Evolutionary conservation across 805 yeast genomes (phyloP).

Genomic region (Yamadazyma insecticola): DNA sequence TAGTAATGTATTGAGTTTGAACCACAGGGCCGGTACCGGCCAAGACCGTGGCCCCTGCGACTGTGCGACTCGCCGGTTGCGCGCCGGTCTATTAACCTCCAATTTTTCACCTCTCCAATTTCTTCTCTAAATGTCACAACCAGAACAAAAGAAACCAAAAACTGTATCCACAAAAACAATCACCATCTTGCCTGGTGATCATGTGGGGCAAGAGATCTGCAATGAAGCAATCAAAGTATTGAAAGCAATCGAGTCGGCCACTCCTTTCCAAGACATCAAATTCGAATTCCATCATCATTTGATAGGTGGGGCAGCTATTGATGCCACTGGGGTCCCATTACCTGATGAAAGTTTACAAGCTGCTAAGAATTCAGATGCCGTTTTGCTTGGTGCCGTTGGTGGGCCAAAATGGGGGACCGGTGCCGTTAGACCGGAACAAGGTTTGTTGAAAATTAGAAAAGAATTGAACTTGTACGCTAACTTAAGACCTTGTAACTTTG

Average conservation of each 20-base stretch:
- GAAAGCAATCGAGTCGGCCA: slow-evolving; percentile 59
- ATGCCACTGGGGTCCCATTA: slow-evolving; percentile 90
- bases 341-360: slow-evolving; percentile 82
- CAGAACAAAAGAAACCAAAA: slow-evolving; percentile 14
- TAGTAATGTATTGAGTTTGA: slow-evolving; percentile 1
- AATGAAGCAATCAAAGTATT: slow-evolving; percentile 91
- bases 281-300: slow-evolving; percentile 80
- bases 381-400: slow-evolving; percentile 96
- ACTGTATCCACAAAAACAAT: slow-evolving; percentile 54
- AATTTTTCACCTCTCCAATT: not conserved
- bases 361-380: slow-evolving; percentile 86
- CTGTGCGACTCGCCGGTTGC: no score
- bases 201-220: slow-evolving; percentile 88
- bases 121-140: slow-evolving; percentile 13
- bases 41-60: no score
- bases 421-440: slow-evolving; percentile 94
- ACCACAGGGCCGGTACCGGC: slow-evolving; percentile 1
- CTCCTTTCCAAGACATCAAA: slow-evolving; percentile 40
- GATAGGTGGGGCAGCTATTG: slow-evolving; percentile 98
- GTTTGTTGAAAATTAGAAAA: slow-evolving; percentile 88
- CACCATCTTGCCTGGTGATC: slow-evolving; percentile 94
- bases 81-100: no score
- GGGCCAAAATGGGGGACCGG: slow-evolving; percentile 99
- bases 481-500: slow-evolving; percentile 94
- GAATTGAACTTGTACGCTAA: slow-evolving; percentile 93